Evolutionary conservation across 2,329 filamentous ascomycete species (phyloP).

Genomic region (Sclerotinia borealis): DNA sequence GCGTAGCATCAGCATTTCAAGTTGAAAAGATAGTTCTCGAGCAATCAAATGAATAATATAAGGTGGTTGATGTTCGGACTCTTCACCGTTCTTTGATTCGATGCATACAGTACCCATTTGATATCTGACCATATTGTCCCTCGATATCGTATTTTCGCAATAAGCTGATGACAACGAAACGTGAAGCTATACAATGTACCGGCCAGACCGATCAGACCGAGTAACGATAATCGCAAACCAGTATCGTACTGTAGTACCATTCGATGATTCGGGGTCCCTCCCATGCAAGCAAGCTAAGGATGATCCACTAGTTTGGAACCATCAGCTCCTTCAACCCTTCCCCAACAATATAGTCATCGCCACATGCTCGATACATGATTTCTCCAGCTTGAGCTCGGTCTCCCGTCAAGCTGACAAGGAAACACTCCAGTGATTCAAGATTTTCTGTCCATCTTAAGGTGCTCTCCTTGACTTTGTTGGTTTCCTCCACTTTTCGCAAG

Average conservation of each 20-base stretch:
- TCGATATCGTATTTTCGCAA: neutral
- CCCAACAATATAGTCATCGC: constrained; percentile 43
- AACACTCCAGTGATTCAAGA: constrained; percentile 29
- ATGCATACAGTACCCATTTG: neutral
- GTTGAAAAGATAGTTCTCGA: neutral
- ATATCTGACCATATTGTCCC: constrained; percentile 2
- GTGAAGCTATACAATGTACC: constrained; percentile 9
- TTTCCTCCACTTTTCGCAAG: constrained; percentile 27
- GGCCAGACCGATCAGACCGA: neutral
- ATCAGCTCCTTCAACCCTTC: constrained; percentile 38
- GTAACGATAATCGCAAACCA: constrained; percentile 6
- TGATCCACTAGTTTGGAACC: constrained; percentile 9
- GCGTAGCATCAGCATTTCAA: neutral
- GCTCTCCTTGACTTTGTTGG: constrained; percentile 25
- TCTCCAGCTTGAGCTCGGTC: constrained; percentile 34
- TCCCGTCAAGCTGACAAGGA: constrained; percentile 22
- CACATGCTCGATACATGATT: constrained; percentile 38
- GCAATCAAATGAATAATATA: neutral
- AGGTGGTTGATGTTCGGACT: neutral
- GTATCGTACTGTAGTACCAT: too few species aligned
- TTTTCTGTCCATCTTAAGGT: constrained; percentile 32
- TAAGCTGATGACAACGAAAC: neutral
- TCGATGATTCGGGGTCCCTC: neutral
- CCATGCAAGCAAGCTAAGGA: constrained; percentile 11
- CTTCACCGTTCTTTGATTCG: neutral